Evolutionary conservation across 139 green algal species (phyloP), one percentile per base, ranked within the genome.

Genomic region (Trebouxia sp.): DNA sequence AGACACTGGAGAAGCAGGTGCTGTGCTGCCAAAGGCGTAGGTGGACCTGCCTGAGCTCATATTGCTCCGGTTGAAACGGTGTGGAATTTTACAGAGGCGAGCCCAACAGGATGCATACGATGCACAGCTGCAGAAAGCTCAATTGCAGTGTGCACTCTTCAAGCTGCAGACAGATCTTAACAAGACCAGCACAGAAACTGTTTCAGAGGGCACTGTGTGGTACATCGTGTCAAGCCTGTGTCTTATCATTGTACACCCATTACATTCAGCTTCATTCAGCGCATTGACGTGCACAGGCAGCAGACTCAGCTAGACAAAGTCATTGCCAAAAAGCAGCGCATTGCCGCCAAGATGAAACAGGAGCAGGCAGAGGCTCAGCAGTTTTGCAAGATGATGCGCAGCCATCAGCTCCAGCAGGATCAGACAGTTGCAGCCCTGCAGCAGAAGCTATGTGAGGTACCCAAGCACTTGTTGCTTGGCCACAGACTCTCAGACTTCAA

Each of bases 311-410:
- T 45, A n/a, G 35, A 72, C 12, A 14, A 45, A 5, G 15, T 45
- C 15, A 7, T 45, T 4, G 5, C 37, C 7, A 39, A 43, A 45
- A 45, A 72, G 62, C 62, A 43, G 28, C 42, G 62, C n/a, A 30
- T 45, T 30, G 62, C 62, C 12, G 62, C 62, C 28, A 72, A 72
- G 20, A 72, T 72, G 62, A 43, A 72, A 17, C 62, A 30, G 14
- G 62, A 72, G 62, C 62, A 72, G 32, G 43, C 42, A 9, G 62
- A 72, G 3, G 43, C 26, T 0, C 62, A 72, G 37, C 12, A 72
- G 10, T 72, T 72, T 6, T 72, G 32, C 24, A 9, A 12, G 15
- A 12, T 72, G 32, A 72, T 72, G 62, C 42, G 43, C 20, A 45
- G 62, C 15, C 15, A 45, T 32, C 62, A 42, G 1, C 32, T 26